Evolutionary conservation across 139 green algal species (phyloP), one percentile per base, ranked within the genome.

Genomic region (Picochlorum sp.): DNA sequence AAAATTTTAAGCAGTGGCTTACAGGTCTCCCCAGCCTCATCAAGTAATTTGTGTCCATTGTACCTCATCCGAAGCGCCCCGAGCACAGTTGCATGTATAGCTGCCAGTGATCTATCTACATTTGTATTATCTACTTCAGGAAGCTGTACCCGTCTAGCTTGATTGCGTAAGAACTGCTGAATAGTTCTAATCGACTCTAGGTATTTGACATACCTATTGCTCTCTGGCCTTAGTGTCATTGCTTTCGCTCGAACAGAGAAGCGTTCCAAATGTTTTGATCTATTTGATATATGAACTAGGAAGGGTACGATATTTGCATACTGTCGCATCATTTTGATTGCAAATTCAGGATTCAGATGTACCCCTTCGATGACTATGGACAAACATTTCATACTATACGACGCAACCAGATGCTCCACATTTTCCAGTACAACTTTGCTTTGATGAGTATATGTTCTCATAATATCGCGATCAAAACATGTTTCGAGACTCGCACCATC

Each of bases 161-260:
- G 32, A 32, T 30, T 16, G 24, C 7, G 79, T 57, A 94, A 59
- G 66, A 85, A 84, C 37, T 89, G 80, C 72, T 95, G 88, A 63
- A 96, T 96, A 30, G 58, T 72, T 3, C 88, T 71, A 44, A 96
- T 96, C 69, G 79, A 80, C 10, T 67, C 39, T 36, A 96, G 78
- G 73, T 94, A 73, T 31, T 83, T 79, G 26, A 95, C 81, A 59
- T 96, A 96, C 40, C 82, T 75, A 69, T 96, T 96, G 44, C 37
- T 55, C n/a, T 58, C 68, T 12, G 68, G 43, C 35, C 86, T 68
- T 60, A 96, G 79, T 0, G 90, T 87, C 90, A 97, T 96, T 73
- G 94, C 89, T 72, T 95, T 96, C 33, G 90, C 80, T 2, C 90
- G 72, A 56, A 97, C 82, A 1, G 90, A 86, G 76, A 97, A 96